Base-by-base conservation (phyloP, 441 rosid genomes). In the Croton laevigatus region DNA sequence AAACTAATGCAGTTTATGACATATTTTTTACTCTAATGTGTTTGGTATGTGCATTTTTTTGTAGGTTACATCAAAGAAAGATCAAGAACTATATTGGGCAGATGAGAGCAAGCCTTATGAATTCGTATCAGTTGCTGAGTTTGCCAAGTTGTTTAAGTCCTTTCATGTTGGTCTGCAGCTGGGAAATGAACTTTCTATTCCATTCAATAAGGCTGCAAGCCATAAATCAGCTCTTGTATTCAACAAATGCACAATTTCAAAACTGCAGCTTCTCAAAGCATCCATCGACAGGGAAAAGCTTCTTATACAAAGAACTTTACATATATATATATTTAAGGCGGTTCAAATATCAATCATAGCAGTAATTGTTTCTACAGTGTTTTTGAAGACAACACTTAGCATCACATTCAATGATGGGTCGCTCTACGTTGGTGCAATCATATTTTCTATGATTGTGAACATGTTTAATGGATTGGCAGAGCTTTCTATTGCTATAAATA, bases 41-140 rank as follows among this genome's bases (percentile, higher is more conserved):
- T 51, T 10, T 55, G 8, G 16, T 36, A 46, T 64, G 54, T 5
- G 2, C 49, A n/a, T 42, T 19, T 42, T n/a, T 42, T 10, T 51
- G 11, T 81, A 90, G 91, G 94, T 90, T 73, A 86, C 93, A 20
- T 91, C 97, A 3, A 86, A 73, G 77, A 91, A 91, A 76, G 97
- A 91, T 71, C 97, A 91, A 73, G 87, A 85, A 42, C 97, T 87
- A 42, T 91, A 89, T 42, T 89, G 94, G 94, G 78, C 76, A 17
- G 88, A 87, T 64, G 77, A 64, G 58, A 79, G 12, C 68, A 84
- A 66, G 63, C 87, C 88, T 0, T 87, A 91, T 75, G 74, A 79
- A 57, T 87, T 80, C 71, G 61, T 87, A 23, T 58, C 93, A 64
- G 94, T 89, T 3, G 6, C 77, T 0, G 93, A 91, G 45, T 87